Evolutionary conservation across 192 early-diverging fungal species (phyloP).

Genomic region (Gigaspora rosea): DNA sequence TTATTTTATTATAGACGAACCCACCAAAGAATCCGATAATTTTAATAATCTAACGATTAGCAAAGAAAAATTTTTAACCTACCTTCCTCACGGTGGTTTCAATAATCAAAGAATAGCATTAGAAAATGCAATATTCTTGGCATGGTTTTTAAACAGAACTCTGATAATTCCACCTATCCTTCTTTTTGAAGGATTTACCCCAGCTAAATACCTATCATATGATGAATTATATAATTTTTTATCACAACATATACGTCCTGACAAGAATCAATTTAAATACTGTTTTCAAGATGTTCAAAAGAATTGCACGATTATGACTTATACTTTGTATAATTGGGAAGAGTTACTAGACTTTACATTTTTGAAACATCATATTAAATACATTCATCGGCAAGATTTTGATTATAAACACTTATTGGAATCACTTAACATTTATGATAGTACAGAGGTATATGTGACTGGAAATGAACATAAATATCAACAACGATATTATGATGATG

Average conservation of each 20-base stretch:
- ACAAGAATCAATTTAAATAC: neutral
- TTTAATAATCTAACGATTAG: too few relatives aligned
- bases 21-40: too few relatives aligned
- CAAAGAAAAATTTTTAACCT: slow-evolving; percentile 38
- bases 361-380: neutral
- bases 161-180: slow-evolving; percentile 46
- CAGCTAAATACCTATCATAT: neutral
- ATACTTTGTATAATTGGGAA: slow-evolving; percentile 25
- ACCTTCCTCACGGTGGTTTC: slow-evolving; percentile 50
- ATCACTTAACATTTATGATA: neutral
- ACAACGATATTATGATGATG: neutral
- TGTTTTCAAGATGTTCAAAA: neutral
- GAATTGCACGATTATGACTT: neutral
- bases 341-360: slow-evolving; percentile 6
- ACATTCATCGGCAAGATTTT: slow-evolving; percentile 11
- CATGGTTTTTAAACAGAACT: slow-evolving; percentile 38
- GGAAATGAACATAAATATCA: neutral
- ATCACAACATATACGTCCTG: neutral
- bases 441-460: neutral
- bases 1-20: too few relatives aligned
- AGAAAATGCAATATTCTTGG: slow-evolving; percentile 38
- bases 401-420: neutral
- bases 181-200: slow-evolving; percentile 24
- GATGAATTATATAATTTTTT: neutral
- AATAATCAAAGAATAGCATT: slow-evolving; percentile 53